A percentile compares a stretch with the other conserved stretches of the same genome.
These are phyloP conservation scores for Enterospora canceri DNA, from an alignment of 371 early-diverging fungal species.

Conservation along the genomic window DNA sequence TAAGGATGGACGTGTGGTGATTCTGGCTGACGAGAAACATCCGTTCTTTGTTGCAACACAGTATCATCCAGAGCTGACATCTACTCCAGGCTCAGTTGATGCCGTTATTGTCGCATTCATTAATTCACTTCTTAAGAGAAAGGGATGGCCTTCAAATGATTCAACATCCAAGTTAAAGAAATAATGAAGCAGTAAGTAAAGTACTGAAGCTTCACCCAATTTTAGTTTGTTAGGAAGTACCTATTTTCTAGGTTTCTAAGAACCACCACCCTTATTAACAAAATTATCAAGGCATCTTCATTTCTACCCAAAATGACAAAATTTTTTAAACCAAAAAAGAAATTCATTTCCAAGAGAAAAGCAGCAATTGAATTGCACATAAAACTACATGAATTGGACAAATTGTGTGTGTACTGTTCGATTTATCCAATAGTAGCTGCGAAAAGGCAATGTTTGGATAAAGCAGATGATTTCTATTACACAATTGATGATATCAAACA, in stretches of 20 bases:
- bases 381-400: conserved; percentile 28
- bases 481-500: conserved; percentile 34
- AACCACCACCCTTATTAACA: no score
- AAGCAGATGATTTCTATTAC: conserved; percentile 32
- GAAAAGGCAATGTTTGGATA: conserved; percentile 22
- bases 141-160: no score
- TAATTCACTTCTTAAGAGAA: conserved; percentile 61
- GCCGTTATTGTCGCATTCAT: conserved; percentile 82
- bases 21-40: conserved; percentile 71
- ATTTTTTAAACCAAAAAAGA: conserved; percentile 30
- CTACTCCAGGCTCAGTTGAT: conserved; percentile 75
- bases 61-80: conserved; percentile 95
- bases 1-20: conserved; percentile 80
- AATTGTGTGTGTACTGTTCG: conserved; percentile 15
- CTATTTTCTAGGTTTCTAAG: no score
- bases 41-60: conserved; percentile 89
- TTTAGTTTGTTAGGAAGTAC: not conserved
- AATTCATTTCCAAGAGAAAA: conserved; percentile 29
- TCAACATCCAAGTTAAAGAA: no score
- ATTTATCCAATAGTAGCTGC: conserved; percentile 32
- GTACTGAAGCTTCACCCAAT: no score
- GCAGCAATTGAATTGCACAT: conserved; percentile 28
- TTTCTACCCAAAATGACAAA: conserved; percentile 11
- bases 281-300: no score
- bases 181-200: conserved; percentile 1